These are phyloP conservation scores for Epichloe sibirici DNA, from an alignment of 2,329 filamentous ascomycete genomes.

Conservation along the genomic window DNA sequence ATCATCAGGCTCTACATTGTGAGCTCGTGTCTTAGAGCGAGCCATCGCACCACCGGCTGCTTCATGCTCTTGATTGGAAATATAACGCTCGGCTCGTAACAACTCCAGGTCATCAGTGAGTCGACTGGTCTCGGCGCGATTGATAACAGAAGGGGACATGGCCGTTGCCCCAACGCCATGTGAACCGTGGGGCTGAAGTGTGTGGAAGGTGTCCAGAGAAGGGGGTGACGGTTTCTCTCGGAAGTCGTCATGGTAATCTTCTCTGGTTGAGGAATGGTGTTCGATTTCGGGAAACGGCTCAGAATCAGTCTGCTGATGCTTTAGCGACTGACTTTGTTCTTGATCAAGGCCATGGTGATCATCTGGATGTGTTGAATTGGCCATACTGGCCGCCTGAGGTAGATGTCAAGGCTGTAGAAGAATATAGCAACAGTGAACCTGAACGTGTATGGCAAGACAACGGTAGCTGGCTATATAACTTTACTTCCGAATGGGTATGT, in stretches of 20 bases:
- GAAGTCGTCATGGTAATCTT: conserved; percentile 7
- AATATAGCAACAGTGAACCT: background rate
- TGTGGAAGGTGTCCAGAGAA: conserved; percentile 20
- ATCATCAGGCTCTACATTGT: conserved; percentile 29
- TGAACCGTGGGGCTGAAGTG: conserved; percentile 13
- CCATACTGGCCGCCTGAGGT: conserved; percentile 2
- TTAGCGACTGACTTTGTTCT: conserved; percentile 2
- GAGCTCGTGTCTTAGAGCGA: conserved; percentile 19
- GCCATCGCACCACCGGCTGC: conserved; percentile 8
- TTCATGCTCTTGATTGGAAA: conserved; percentile 31
- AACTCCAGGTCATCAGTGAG: conserved; percentile 38
- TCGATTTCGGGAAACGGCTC: conserved; percentile 5
- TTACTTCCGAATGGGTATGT: background rate
- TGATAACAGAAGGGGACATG: conserved; percentile 14
- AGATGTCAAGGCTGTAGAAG: background rate
- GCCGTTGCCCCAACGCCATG: conserved; percentile 10
- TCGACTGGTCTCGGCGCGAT: conserved; percentile 24
- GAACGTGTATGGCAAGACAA: background rate
- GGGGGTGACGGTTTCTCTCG: conserved; percentile 15
- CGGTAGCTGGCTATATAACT: background rate
- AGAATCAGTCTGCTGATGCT: background rate
- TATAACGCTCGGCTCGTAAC: conserved; percentile 32
- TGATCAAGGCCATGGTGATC: background rate
- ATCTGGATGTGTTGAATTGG: conserved; percentile 1
- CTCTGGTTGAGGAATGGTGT: background rate